Conservation (phyloP, 495 filamentous ascomycete species). For the Tetracladium marchalianum region DNA sequence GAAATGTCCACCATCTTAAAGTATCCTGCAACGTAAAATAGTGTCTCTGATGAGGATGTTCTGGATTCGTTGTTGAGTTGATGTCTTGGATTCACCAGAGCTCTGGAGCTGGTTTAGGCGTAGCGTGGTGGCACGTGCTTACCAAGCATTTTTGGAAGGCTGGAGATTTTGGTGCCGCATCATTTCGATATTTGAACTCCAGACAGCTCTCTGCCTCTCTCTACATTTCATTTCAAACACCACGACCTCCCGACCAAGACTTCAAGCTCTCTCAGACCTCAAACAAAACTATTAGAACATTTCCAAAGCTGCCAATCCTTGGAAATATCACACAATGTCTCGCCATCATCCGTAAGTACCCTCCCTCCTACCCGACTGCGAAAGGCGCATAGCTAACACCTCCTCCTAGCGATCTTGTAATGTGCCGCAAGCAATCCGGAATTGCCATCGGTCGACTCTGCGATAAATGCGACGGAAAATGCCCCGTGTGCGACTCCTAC, state of each 20-base stretch:
- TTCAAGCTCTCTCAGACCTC: not conserved
- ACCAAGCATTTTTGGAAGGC: constrained; percentile 10
- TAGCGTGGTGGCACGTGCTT: constrained; percentile 12
- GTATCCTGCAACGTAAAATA: too few species aligned
- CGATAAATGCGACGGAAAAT: constrained; percentile 99
- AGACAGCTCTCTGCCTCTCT: not conserved
- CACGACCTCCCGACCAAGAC: not conserved
- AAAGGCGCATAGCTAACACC: constrained; percentile 11
- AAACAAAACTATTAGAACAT: not conserved
- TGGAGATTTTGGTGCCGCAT: constrained; percentile 2
- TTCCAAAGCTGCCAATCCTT: not conserved
- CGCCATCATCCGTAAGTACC: constrained; percentile 65
- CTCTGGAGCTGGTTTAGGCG: not conserved
- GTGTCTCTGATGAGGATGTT: too few species aligned
- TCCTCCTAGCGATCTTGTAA: constrained; percentile 78
- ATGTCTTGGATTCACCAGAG: not conserved
- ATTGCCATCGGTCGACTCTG: constrained; percentile 98
- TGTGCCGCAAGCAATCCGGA: constrained; percentile 98
- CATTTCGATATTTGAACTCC: not conserved
- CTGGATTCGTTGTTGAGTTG: not conserved
- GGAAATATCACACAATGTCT: constrained; percentile 40
- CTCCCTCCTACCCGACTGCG: constrained; percentile 2
- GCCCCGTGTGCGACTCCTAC: constrained; percentile 97
- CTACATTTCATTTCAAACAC: too few species aligned
- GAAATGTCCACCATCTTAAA: too few species aligned